Evolutionary conservation across 257 asterid genomes (phyloP).

Genomic region (Solanum ossicruentum): DNA sequence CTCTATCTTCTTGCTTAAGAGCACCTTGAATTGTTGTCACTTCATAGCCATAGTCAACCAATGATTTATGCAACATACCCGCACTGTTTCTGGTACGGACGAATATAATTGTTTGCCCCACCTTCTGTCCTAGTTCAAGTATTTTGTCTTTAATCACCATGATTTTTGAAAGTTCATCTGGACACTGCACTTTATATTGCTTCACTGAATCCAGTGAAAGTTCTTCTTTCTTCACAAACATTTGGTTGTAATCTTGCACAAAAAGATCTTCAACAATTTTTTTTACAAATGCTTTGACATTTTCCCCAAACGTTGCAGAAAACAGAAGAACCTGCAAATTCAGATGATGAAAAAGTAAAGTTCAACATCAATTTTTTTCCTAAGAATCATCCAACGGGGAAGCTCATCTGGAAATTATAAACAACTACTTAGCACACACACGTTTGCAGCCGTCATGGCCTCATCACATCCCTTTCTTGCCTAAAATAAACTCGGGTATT

Average conservation of each 20-base stretch:
- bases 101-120: conserved; percentile 86
- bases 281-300: conserved; percentile 50
- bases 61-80: conserved; percentile 35
- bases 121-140: conserved; percentile 79
- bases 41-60: conserved; percentile 54
- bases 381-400: background rate
- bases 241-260: conserved; percentile 53
- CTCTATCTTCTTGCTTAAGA: conserved; percentile 51
- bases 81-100: conserved; percentile 50
- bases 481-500: background rate
- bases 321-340: conserved; percentile 34
- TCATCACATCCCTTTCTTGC: background rate
- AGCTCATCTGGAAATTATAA: background rate
- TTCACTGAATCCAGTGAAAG: conserved; percentile 33
- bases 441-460: background rate
- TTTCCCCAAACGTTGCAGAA: conserved; percentile 66
- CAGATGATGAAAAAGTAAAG: background rate
- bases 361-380: background rate
- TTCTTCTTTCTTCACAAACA: conserved; percentile 54
- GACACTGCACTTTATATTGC: conserved; percentile 73
- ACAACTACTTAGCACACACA: background rate
- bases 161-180: conserved; percentile 76
- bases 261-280: conserved; percentile 32
- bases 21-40: conserved; percentile 96
- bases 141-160: conserved; percentile 66